Evolutionary conservation across 257 asterid genomes (phyloP), one percentile per base, ranked within the genome.

Genomic region (Sherardia arvensis): DNA sequence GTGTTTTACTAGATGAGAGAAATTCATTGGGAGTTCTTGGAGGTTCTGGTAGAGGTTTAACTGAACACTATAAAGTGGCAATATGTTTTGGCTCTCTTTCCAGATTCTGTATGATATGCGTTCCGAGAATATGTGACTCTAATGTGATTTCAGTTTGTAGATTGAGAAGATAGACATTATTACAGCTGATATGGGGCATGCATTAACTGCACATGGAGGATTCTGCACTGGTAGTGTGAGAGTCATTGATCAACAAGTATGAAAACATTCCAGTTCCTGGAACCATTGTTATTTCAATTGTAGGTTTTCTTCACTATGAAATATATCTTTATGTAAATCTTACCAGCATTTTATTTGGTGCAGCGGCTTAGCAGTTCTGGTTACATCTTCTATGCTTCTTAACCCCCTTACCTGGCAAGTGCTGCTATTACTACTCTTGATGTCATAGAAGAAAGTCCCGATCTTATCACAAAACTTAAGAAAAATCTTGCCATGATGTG

Each of bases 201-300:
- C 95, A 12, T 78, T 91, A 78, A 97, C 98, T 65, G 79, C 95
- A 22, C n/a, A n/a, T n/a, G 98, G 98, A 97, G 73, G 98, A 97
- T 59, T 88, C 79, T 91, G 98, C 79, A 87, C 95, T 14, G 98
- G 98, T 62, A 91, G 89, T 78, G 73, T 85, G 45, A 77, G 98
- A 79, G 97, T 88, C 71, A 78, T 86, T 51, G 98, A 91, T 55
- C 98, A 91, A 69, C 98, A 91, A 81, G 98, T 88, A 83, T 59
- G 76, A 1, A 64, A 65, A 61, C 59, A 38, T 59, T 59, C 62
- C 47, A 29, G 71, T 27, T 33, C 25, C 23, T 45, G 36, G 38
- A 38, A 28, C 48, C 26, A 38, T 18, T 38, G 12, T 66, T 53
- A 56, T 25, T 23, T n/a, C 22, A 23, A 12, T 26, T 1, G 34